phyloP scores from a whole-genome alignment of 2,329 filamentous ascomycete genomes.

The Ilyonectria robusta region DNA sequence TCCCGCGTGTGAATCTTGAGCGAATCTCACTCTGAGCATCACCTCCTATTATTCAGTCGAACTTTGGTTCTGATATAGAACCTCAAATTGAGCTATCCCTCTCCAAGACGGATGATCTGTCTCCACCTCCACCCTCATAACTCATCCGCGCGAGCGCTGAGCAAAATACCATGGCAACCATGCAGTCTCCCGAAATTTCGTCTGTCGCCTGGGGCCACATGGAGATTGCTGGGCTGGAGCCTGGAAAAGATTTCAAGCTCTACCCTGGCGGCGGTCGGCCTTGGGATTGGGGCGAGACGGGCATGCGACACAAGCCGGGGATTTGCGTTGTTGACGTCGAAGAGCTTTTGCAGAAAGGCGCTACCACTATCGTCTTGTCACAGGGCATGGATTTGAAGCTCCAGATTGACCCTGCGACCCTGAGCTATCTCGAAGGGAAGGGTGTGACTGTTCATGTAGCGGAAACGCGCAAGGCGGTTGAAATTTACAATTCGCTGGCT shows the following conservation, averaged over 20 bases:
- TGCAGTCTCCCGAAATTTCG: constrained; percentile 16
- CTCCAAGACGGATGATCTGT: no score
- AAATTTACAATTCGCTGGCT: constrained; percentile 21
- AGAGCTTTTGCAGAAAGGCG: constrained; percentile 24
- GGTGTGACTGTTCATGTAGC: constrained; percentile 17
- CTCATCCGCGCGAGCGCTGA: neutral
- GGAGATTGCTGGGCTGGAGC: constrained; percentile 10
- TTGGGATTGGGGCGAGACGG: constrained; percentile 32
- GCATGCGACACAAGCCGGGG: constrained; percentile 22
- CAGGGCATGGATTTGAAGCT: constrained; percentile 29
- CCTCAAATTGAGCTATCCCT: no score
- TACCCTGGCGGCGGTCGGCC: constrained; percentile 26
- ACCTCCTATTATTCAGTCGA: no score
- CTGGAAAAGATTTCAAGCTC: constrained; percentile 31
- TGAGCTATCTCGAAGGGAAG: constrained; percentile 25
- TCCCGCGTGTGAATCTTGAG: no score
- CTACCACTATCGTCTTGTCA: constrained; percentile 26
- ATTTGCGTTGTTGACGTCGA: constrained; percentile 27
- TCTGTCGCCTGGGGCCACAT: constrained; percentile 24
- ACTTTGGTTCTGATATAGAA: no score
- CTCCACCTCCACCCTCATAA: neutral
- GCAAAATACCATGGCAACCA: constrained; percentile 1
- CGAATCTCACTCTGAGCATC: no score
- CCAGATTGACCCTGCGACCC: constrained; percentile 4
- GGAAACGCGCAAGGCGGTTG: constrained; percentile 22